A percentile compares a stretch with the other conserved stretches of the same genome.
Evolutionary conservation across 352 stramenopile species (phyloP).

Genomic region (Globisporangium recalcitrans): DNA sequence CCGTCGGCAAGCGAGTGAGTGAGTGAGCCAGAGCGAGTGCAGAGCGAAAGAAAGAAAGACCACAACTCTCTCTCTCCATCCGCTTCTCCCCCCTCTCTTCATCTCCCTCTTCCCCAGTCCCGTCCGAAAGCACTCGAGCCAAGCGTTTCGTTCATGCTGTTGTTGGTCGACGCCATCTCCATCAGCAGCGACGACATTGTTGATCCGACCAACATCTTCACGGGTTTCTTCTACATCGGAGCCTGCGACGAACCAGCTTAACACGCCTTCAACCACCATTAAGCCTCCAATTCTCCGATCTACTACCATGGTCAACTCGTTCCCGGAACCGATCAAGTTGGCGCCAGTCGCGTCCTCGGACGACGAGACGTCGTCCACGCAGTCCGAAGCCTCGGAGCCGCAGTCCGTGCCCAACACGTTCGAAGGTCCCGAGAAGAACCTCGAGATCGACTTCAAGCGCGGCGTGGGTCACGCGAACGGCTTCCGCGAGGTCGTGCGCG

Average conservation of each 20-base stretch:
- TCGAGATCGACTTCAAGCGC: conserved; percentile 92
- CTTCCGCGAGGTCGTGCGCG: conserved; percentile 86
- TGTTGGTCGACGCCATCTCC: conserved; percentile 66
- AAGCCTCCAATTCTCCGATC: conserved; percentile 11
- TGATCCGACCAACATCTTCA: conserved; percentile 86
- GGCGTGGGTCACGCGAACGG: conserved; percentile 64
- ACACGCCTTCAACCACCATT: conserved; percentile 29
- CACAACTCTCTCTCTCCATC: conserved; percentile 7
- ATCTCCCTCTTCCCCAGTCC: background rate
- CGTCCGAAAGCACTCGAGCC: background rate
- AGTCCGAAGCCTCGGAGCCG: conserved; percentile 54
- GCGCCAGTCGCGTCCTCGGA: conserved; percentile 31
- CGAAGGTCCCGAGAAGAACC: conserved; percentile 98
- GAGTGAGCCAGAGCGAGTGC: conserved; percentile 10
- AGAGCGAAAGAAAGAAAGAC: conserved; percentile 20
- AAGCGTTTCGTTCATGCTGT: conserved; percentile 66
- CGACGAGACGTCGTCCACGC: conserved; percentile 65
- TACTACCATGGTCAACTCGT: conserved; percentile 49
- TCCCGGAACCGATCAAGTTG: conserved; percentile 72
- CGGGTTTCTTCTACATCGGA: conserved; percentile 88
- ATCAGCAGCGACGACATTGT: conserved; percentile 82
- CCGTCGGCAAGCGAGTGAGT: conserved; percentile 1
- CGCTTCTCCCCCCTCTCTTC: background rate
- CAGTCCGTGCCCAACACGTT: conserved; percentile 84
- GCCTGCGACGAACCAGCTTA: conserved; percentile 87